Conservation (phyloP, 2,329 filamentous ascomycete genomes). For the Aspergillus viridinutans region DNA sequence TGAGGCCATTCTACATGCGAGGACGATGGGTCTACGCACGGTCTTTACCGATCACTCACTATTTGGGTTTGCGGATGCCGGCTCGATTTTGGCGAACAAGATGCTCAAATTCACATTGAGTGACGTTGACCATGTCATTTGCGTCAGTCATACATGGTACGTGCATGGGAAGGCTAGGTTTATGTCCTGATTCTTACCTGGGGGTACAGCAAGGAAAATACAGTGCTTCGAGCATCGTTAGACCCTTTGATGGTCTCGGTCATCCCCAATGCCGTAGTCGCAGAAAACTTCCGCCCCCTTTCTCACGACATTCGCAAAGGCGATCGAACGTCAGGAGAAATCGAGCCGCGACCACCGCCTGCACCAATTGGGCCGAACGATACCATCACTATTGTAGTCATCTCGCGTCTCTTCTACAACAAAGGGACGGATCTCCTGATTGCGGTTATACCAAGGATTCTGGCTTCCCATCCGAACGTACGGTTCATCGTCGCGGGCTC, state of each 20-base stretch:
- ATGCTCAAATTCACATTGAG: constrained; percentile 92
- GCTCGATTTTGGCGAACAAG: constrained; percentile 95
- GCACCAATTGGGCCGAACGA: constrained; percentile 75
- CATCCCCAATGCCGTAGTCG: constrained; percentile 95
- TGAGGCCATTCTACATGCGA: constrained; percentile 88
- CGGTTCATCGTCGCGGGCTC: constrained; percentile 96
- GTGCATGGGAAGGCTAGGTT: constrained; percentile 13
- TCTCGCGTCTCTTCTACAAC: constrained; percentile 96
- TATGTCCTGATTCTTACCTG: constrained; percentile 7
- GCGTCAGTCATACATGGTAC: constrained; percentile 95
- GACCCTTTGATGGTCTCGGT: constrained; percentile 97
- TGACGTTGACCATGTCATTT: constrained; percentile 97
- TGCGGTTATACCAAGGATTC: constrained; percentile 86
- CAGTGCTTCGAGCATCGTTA: constrained; percentile 85
- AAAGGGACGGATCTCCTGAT: constrained; percentile 98
- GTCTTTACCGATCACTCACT: constrained; percentile 97
- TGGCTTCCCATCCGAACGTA: constrained; percentile 84
- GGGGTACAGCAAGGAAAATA: constrained; percentile 81
- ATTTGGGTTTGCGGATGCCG: constrained; percentile 95
- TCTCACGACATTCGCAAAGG: constrained; percentile 45
- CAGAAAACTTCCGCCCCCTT: constrained; percentile 85
- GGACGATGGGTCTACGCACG: constrained; percentile 92
- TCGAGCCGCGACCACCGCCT: constrained; percentile 50
- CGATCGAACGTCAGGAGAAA: constrained; percentile 19
- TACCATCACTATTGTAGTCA: constrained; percentile 91